Percentiles rank a stretch among this genome's conserved stretches.
Evolutionary conservation across 2,329 filamentous ascomycete species (phyloP).

Genomic region (Penicillium palitans): DNA sequence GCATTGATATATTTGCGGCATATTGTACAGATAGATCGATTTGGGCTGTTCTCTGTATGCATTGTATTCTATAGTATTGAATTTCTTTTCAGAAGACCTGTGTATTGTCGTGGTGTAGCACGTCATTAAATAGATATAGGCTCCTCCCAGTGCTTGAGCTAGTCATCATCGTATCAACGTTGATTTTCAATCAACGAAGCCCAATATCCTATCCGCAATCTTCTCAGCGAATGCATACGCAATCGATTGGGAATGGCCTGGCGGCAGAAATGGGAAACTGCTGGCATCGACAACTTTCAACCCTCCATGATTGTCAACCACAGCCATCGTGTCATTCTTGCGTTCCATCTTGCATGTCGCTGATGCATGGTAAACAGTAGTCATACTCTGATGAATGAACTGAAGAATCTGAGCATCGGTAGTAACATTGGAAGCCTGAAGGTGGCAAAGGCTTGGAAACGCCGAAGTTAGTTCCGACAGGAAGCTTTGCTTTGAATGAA

Average conservation of each 20-base stretch:
- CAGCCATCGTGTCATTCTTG: constrained; percentile 32
- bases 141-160: not conserved
- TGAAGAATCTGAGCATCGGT: too few relatives aligned
- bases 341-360: constrained; percentile 44
- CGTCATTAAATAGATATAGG: not conserved
- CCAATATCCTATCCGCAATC: constrained; percentile 29
- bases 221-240: constrained; percentile 45
- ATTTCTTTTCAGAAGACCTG: not conserved
- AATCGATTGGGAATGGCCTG: constrained; percentile 40
- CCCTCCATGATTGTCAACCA: constrained; percentile 35
- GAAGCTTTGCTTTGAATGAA: too few relatives aligned
- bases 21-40: constrained; percentile 38
- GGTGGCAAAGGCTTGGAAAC: too few relatives aligned
- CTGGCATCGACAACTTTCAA: constrained; percentile 39
- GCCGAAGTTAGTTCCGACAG: too few relatives aligned
- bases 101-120: not conserved
- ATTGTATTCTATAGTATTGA: constrained; percentile 34
- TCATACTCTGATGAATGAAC: too few relatives aligned
- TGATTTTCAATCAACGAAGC: not conserved
- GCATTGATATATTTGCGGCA: constrained; percentile 24
- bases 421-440: too few relatives aligned
- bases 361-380: constrained; percentile 23
- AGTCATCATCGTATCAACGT: not conserved
- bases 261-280: constrained; percentile 34
- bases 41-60: constrained; percentile 29